A percentile compares a stretch with the other conserved stretches of the same genome.
phyloP scores from a whole-genome alignment of 768 basidiomycete genomes.

The Exidia glandulosa region DNA sequence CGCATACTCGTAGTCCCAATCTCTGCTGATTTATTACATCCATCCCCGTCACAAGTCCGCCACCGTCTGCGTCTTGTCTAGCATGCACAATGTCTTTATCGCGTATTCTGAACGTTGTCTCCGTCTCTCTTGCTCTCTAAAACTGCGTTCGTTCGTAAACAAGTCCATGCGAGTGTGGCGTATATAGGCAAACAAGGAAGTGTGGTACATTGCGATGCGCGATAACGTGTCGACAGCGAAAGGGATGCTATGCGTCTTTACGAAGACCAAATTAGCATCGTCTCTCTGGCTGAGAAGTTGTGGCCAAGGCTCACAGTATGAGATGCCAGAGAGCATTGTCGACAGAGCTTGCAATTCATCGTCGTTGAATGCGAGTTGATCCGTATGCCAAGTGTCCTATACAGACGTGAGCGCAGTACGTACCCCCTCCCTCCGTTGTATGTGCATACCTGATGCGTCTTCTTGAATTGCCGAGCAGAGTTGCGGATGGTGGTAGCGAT shows the following conservation, averaged over 20 bases:
- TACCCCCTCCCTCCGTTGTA: too few relatives aligned
- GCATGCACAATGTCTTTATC: not conserved
- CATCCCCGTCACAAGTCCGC: not conserved
- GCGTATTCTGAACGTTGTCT: not conserved
- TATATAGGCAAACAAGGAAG: not conserved
- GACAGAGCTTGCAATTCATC: slow-evolving; percentile 82
- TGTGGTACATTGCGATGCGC: not conserved
- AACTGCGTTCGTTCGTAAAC: not conserved
- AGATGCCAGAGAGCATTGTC: slow-evolving; percentile 82
- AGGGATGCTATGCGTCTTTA: not conserved
- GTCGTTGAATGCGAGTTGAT: slow-evolving; percentile 78
- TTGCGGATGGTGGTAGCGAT: slow-evolving; percentile 84
- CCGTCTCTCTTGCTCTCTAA: not conserved
- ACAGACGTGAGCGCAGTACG: too few relatives aligned
- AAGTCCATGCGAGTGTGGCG: not conserved
- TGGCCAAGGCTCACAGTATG: slow-evolving; percentile 62
- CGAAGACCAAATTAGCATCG: not conserved
- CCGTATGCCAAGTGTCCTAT: slow-evolving; percentile 91
- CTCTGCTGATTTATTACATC: not conserved
- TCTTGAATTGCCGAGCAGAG: slow-evolving; percentile 77
- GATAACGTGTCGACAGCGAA: not conserved
- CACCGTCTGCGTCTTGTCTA: not conserved
- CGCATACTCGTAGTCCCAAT: not conserved
- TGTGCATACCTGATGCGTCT: slow-evolving; percentile 45
- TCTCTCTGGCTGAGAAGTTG: not conserved